Evolutionary conservation across 208 protist genomes (phyloP).

Genomic region (Spongospora subterranea): DNA sequence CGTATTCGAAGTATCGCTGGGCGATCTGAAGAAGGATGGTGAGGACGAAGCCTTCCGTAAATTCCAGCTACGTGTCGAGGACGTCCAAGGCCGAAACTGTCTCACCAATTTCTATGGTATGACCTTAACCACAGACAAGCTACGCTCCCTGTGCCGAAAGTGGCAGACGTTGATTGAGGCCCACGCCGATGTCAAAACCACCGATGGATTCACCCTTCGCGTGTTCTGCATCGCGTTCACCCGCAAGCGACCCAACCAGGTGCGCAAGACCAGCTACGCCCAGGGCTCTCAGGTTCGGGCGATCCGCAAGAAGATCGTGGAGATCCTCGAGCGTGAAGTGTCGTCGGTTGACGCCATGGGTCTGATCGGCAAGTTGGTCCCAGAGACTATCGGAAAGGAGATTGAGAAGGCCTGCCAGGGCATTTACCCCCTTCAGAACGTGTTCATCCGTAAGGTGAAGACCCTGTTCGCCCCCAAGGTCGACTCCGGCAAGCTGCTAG

Average conservation of each 20-base stretch:
- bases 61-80: constrained; percentile 93
- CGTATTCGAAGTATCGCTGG: constrained; percentile 95
- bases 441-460: constrained; percentile 95
- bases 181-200: constrained; percentile 90
- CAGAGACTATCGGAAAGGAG: constrained; percentile 90
- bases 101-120: constrained; percentile 99
- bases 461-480: constrained; percentile 94
- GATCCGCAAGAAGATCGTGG: constrained; percentile 92
- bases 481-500: constrained; percentile 75
- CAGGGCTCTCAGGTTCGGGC: constrained; percentile 88
- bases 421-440: constrained; percentile 96
- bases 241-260: constrained; percentile 87
- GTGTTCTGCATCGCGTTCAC: constrained; percentile 98
- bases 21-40: constrained; percentile 89
- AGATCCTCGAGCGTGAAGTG: constrained; percentile 89
- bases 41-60: constrained; percentile 91
- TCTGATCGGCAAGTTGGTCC: constrained; percentile 91
- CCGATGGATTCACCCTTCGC: constrained; percentile 93
- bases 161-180: constrained; percentile 97
- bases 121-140: constrained; percentile 96
- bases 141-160: constrained; percentile 95
- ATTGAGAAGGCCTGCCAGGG: constrained; percentile 89
- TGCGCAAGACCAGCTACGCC: constrained; percentile 95
- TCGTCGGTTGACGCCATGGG: constrained; percentile 86
- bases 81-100: constrained; percentile 92